Base-by-base conservation (phyloP, 2,329 filamentous ascomycete species). In the Neophaeococcomyces mojaviensis region DNA sequence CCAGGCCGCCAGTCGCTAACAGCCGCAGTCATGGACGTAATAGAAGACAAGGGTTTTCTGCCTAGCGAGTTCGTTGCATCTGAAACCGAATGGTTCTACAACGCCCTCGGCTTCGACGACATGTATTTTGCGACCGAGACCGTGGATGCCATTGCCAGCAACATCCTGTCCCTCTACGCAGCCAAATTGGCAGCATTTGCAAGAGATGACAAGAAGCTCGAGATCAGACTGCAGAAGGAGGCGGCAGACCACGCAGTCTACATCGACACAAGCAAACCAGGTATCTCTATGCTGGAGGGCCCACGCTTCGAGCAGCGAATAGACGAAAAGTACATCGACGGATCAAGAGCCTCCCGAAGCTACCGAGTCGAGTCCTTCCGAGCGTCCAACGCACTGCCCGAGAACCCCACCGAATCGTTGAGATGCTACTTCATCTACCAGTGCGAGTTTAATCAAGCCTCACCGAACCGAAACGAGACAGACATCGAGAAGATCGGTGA, bases 391-490 rank as follows among this genome's bases (percentile, higher is more conserved):
- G 80, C 83, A 26, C 74, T 97, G 34, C 86, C 86, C 7, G 76
- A 73, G 49, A 77, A 79, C 50, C 82, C 84, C 47, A 84, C 88
- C 60, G 82, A 90, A 48, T 87, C 90, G 45, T 74, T 98, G 46
- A 85, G 92, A 52, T 98, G 92, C 73, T 98, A 98, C 73, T 98
- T 98, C 64, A 88, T 98, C 57, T 98, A 98, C 73, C 87, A 95
- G 68, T 95, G 90, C 67, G 81, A 85, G 61, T 98, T 97, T 67
- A 81, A 80, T 56, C 80, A 90, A 59, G 73, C 84, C 7, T 81
- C 81, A 53, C 86, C 89, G 0, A 66, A 65, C 44, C 79, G 82
- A 10, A 78, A 81, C 43, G 92, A 97, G 74, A 95, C 88, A 28
- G 81, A 87, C 56, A 79, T 98, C 51, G 88, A 96, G 58, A 76